Percentiles rank a stretch among this genome's conserved stretches.
Conservation (phyloP, 2,329 filamentous ascomycete species). For the Volutella citrinella region DNA sequence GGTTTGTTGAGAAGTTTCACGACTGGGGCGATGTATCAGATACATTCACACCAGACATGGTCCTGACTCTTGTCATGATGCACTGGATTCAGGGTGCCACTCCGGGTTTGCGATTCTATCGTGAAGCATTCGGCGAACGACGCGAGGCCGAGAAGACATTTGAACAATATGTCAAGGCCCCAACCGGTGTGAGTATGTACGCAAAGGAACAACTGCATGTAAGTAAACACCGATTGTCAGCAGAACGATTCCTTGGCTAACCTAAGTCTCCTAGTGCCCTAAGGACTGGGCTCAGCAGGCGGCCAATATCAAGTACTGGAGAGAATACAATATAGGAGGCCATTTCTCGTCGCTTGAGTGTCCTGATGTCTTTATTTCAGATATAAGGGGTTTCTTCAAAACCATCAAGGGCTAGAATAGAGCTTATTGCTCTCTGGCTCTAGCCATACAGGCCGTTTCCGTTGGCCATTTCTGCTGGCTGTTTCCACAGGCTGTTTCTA, state of each 20-base stretch:
- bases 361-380: too few relatives aligned
- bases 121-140: slow-evolving; percentile 4
- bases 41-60: slow-evolving; percentile 1
- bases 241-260: too few relatives aligned
- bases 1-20: slow-evolving; percentile 75
- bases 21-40: slow-evolving; percentile 61
- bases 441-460: too few relatives aligned
- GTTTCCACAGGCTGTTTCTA: too few relatives aligned
- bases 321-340: not conserved
- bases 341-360: not conserved
- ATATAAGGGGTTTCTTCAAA: not conserved
- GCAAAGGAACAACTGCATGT: slow-evolving; percentile 8
- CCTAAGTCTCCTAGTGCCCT: too few relatives aligned
- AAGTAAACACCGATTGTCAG: too few relatives aligned
- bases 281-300: not conserved
- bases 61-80: slow-evolving; percentile 6
- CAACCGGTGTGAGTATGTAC: slow-evolving; percentile 5
- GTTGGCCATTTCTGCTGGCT: too few relatives aligned
- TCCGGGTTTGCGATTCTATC: slow-evolving; percentile 3
- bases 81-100: slow-evolving; percentile 7
- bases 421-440: too few relatives aligned
- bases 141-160: slow-evolving; percentile 3
- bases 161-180: slow-evolving; percentile 1
- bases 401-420: not conserved
- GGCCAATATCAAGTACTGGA: not conserved